Evolutionary conservation across 306 rosid genomes (phyloP).

Genomic region (Vachellia collinsii): DNA sequence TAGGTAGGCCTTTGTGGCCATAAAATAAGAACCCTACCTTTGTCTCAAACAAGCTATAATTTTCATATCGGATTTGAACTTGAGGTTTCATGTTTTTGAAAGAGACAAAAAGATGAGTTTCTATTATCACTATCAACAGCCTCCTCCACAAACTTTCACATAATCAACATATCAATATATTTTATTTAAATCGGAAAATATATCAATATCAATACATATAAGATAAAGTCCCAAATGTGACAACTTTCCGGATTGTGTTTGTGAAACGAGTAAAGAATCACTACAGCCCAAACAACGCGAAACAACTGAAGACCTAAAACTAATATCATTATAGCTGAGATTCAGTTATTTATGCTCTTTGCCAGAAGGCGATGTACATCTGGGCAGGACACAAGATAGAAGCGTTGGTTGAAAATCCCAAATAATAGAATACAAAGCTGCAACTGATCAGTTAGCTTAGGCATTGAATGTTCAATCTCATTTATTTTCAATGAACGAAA

Average conservation of each 20-base stretch:
- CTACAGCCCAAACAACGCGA: background rate
- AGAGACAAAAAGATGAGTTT: too few species aligned
- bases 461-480: conserved; percentile 38
- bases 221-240: too few species aligned
- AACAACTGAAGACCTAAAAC: background rate
- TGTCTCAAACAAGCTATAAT: background rate
- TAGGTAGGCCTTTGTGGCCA: too few species aligned
- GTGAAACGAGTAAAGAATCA: background rate
- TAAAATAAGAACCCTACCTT: too few species aligned
- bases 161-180: background rate
- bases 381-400: background rate
- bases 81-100: background rate
- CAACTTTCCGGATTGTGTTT: background rate
- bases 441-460: conserved; percentile 26
- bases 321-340: background rate
- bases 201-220: too few species aligned
- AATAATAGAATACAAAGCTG: conserved; percentile 4
- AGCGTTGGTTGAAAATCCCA: background rate
- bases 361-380: background rate
- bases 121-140: too few species aligned
- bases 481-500: conserved; percentile 48
- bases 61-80: background rate
- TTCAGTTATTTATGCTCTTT: background rate
- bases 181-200: too few species aligned
- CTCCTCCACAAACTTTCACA: background rate